These are phyloP conservation scores for Colletotrichum sojae DNA, from an alignment of 2,329 filamentous ascomycete genomes.

Conservation along the genomic window DNA sequence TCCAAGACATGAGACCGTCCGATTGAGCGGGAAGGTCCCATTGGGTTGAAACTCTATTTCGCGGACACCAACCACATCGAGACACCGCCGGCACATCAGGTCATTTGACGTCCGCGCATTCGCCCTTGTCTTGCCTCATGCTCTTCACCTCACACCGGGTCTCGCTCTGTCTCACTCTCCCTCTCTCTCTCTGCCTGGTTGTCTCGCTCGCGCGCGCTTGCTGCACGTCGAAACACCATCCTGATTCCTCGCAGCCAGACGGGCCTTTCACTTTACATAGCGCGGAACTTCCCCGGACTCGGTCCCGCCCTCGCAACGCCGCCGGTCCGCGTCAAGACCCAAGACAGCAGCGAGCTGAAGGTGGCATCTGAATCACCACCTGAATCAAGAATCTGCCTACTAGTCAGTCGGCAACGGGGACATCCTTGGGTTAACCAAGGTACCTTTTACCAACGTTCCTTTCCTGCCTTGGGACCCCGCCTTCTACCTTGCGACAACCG, in stretches of 20 bases:
- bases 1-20: constrained; percentile 15
- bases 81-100: constrained; percentile 29
- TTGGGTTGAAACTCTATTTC: constrained; percentile 38
- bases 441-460: too few species aligned
- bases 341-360: constrained; percentile 2
- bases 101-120: constrained; percentile 34
- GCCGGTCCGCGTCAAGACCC: constrained; percentile 1
- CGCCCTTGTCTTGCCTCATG: constrained; percentile 31
- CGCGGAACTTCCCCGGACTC: background rate
- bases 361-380: background rate
- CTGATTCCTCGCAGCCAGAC: too few species aligned
- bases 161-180: too few species aligned
- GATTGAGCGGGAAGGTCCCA: constrained; percentile 33
- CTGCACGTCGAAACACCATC: too few species aligned
- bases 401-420: background rate
- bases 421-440: too few species aligned
- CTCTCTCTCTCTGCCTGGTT: too few species aligned
- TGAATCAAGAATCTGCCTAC: background rate
- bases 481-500: constrained; percentile 2
- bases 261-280: background rate
- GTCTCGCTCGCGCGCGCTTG: too few species aligned
- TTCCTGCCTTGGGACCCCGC: too few species aligned
- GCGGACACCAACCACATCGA: constrained; percentile 30
- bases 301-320: constrained; percentile 8
- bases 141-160: background rate